Conservation (phyloP, 1,284 basidiomycete species). For the Pseudozyma hubeiensis region DNA sequence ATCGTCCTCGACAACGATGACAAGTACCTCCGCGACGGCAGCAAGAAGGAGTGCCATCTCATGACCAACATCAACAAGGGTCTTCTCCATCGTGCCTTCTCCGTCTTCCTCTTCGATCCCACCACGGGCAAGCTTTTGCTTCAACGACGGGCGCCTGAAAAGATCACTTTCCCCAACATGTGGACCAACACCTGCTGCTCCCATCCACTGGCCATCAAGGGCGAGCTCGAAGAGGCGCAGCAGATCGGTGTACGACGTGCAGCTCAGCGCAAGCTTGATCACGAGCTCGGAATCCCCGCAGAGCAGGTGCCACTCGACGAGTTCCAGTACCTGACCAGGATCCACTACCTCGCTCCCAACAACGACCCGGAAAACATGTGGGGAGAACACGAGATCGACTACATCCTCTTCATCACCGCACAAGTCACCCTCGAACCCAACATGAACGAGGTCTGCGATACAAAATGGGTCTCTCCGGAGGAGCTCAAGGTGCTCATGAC, state of each 20-base stretch:
- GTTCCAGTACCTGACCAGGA: conserved; percentile 94
- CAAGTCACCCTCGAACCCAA: conserved; percentile 88
- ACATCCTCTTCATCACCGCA: conserved; percentile 93
- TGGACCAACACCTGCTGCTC: conserved; percentile 99
- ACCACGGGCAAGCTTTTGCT: conserved; percentile 92
- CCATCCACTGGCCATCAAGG: conserved; percentile 81
- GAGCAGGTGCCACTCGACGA: conserved; percentile 79
- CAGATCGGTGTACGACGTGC: conserved; percentile 84
- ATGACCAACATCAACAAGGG: conserved; percentile 98
- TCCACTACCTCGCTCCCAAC: conserved; percentile 96
- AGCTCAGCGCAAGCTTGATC: conserved; percentile 92
- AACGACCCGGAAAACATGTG: conserved; percentile 77
- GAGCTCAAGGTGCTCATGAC: conserved; percentile 93
- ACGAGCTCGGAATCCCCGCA: conserved; percentile 92
- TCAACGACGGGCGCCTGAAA: conserved; percentile 93
- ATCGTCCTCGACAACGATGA: conserved; percentile 94
- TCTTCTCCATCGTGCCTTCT: conserved; percentile 96
- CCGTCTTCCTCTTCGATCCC: conserved; percentile 95
- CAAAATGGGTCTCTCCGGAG: conserved; percentile 88
- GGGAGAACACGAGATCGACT: conserved; percentile 99
- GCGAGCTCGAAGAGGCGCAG: conserved; percentile 79
- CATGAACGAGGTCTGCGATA: conserved; percentile 89
- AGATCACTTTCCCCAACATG: conserved; percentile 99
- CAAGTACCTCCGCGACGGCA: conserved; percentile 72
- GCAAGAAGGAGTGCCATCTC: conserved; percentile 99